These are phyloP conservation scores for Diaporthe citriasiana DNA, from an alignment of 2,329 filamentous ascomycete genomes.

Conservation along the genomic window DNA sequence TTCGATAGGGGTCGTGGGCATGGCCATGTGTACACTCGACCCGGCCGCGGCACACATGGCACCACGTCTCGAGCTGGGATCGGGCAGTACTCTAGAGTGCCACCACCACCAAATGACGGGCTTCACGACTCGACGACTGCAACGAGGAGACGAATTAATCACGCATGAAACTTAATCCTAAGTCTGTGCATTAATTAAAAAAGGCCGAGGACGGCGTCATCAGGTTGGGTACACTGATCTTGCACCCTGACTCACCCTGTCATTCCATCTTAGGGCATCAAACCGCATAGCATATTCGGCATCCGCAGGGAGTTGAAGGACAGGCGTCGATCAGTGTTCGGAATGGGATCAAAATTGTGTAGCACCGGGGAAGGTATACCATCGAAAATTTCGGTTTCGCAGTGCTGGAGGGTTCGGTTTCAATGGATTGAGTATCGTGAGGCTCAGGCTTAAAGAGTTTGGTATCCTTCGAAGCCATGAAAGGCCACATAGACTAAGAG, in stretches of 20 bases:
- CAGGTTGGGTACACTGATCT: conserved; percentile 1
- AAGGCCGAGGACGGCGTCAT: neutral
- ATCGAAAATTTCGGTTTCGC: neutral
- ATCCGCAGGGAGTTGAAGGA: conserved; percentile 35
- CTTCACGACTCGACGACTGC: conserved; percentile 17
- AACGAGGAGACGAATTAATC: conserved; percentile 5
- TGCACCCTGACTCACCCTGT: conserved; percentile 20
- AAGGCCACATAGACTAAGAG: conserved; percentile 24
- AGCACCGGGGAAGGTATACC: neutral
- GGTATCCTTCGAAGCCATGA: conserved; percentile 11
- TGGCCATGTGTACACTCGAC: neutral
- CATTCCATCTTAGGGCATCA: conserved; percentile 4
- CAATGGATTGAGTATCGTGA: neutral
- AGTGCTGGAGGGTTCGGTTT: neutral
- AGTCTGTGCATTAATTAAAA: conserved; percentile 8
- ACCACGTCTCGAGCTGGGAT: neutral
- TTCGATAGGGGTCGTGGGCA: neutral
- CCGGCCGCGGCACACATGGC: conserved; percentile 3
- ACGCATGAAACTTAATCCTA: neutral
- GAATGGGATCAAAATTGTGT: neutral
- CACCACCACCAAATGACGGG: conserved; percentile 1
- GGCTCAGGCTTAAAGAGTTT: neutral
- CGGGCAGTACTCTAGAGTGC: conserved; percentile 31
- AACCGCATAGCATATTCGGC: conserved; percentile 33
- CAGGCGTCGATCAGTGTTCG: conserved; percentile 19